A percentile compares a stretch with the other conserved stretches of the same genome.
Conservation (phyloP, 2,329 filamentous ascomycete genomes). For the Catunica adiposa region DNA sequence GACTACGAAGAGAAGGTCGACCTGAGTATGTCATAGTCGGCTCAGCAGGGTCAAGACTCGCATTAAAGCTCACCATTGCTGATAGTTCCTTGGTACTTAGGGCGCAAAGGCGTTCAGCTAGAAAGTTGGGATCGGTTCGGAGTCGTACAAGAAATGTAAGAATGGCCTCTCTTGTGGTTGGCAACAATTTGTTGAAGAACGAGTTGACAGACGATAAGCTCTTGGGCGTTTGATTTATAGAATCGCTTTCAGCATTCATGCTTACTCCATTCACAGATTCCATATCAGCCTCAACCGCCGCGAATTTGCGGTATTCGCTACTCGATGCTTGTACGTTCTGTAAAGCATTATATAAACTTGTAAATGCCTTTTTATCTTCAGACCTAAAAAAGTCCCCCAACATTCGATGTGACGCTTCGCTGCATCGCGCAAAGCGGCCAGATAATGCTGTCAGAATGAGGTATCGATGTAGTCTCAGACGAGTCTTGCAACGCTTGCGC, state of each 20-base stretch:
- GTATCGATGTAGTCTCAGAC: slow-evolving; percentile 56
- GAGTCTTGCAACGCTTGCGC: slow-evolving; percentile 58
- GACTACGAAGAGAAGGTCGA: slow-evolving; percentile 30
- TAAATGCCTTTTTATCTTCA: slow-evolving; percentile 65
- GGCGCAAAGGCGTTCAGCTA: slow-evolving; percentile 65
- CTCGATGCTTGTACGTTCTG: slow-evolving; percentile 66
- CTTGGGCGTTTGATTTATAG: slow-evolving; percentile 19
- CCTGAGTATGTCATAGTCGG: slow-evolving; percentile 61
- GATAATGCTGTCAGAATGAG: slow-evolving; percentile 60
- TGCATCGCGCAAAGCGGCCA: slow-evolving; percentile 56
- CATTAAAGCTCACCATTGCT: slow-evolving; percentile 57
- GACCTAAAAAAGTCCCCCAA: slow-evolving; percentile 62
- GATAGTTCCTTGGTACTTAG: slow-evolving; percentile 62
- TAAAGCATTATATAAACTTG: slow-evolving; percentile 57
- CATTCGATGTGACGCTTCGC: slow-evolving; percentile 57
- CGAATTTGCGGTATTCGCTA: slow-evolving; percentile 54
- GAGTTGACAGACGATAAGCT: slow-evolving; percentile 23
- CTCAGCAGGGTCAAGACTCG: slow-evolving; percentile 64
- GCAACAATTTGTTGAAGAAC: slow-evolving; percentile 58
- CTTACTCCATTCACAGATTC: slow-evolving; percentile 29
- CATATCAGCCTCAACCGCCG: slow-evolving; percentile 55
- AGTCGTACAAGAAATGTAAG: slow-evolving; percentile 67
- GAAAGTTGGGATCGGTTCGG: slow-evolving; percentile 71
- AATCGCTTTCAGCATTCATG: slow-evolving; percentile 23
- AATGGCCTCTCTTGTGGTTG: slow-evolving; percentile 57